A percentile compares a stretch with the other conserved stretches of the same genome.
These are phyloP conservation scores for Xylaria sp. DNA, from an alignment of 2,329 filamentous ascomycete genomes.

Conservation along the genomic window DNA sequence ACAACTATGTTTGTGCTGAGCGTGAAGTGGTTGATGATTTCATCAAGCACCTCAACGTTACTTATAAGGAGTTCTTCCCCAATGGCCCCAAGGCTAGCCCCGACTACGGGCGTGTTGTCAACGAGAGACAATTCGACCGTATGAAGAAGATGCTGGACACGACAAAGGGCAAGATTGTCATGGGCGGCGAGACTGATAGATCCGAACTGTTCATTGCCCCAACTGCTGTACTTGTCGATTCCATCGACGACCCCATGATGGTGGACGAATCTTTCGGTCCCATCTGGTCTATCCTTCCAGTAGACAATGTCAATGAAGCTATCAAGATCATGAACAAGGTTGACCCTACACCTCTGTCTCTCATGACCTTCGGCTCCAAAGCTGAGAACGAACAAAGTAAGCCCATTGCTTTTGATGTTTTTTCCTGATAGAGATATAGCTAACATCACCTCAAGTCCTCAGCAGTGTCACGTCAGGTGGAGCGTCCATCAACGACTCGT, in stretches of 20 bases:
- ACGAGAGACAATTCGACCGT: conserved; percentile 79
- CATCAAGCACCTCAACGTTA: conserved; percentile 76
- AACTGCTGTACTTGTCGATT: conserved; percentile 87
- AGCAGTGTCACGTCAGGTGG: conserved; percentile 73
- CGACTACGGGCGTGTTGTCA: conserved; percentile 84
- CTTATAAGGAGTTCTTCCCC: conserved; percentile 83
- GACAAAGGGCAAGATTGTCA: conserved; percentile 82
- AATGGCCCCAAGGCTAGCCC: conserved; percentile 79
- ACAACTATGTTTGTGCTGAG: conserved; percentile 92
- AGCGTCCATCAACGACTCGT: conserved; percentile 72
- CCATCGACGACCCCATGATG: conserved; percentile 79
- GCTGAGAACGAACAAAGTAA: conserved; percentile 78
- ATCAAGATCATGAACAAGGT: conserved; percentile 83
- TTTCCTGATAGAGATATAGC: conserved; percentile 4
- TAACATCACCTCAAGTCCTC: conserved; percentile 57
- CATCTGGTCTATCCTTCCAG: conserved; percentile 83
- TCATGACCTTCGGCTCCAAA: conserved; percentile 87
- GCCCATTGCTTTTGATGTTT: conserved; percentile 37
- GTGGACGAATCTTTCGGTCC: conserved; percentile 91
- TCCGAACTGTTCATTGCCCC: conserved; percentile 86
- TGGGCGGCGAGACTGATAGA: conserved; percentile 87
- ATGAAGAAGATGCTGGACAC: conserved; percentile 92
- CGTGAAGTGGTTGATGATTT: conserved; percentile 76
- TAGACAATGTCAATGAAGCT: conserved; percentile 83
- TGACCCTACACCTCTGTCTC: conserved; percentile 82